Conservation (phyloP, 192 early-diverging fungal genomes). For the Coemansia nantahalensis region DNA sequence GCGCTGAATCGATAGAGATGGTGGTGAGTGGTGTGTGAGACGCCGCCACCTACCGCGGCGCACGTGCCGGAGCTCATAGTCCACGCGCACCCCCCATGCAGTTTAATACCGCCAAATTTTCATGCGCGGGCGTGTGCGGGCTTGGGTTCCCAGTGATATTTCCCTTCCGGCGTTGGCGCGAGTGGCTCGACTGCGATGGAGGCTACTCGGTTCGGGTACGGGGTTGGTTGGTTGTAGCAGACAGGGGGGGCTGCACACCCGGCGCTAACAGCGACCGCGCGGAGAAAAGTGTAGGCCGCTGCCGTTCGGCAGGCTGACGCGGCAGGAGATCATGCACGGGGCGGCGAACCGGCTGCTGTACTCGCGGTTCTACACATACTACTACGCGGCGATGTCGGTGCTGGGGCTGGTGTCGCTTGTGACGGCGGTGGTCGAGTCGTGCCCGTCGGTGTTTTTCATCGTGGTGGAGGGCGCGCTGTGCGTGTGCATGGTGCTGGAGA, state of each 20-base stretch:
- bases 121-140: too few relatives aligned
- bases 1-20: too few relatives aligned
- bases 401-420: conserved; percentile 54
- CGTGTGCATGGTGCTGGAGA: conserved; percentile 73
- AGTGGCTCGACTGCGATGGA: conserved; percentile 35
- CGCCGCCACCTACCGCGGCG: too few relatives aligned
- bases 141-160: too few relatives aligned
- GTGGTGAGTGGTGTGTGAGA: too few relatives aligned
- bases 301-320: conserved; percentile 44
- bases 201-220: conserved; percentile 34
- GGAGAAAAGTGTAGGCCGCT: conserved; percentile 3
- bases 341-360: conserved; percentile 61
- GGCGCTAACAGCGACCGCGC: too few relatives aligned
- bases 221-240: too few relatives aligned
- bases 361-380: conserved; percentile 58
- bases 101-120: too few relatives aligned
- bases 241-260: too few relatives aligned
- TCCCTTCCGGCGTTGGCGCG: conserved; percentile 2
- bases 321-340: conserved; percentile 54
- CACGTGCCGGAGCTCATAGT: too few relatives aligned
- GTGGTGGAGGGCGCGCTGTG: conserved; percentile 69
- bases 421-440: conserved; percentile 40
- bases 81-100: too few relatives aligned
- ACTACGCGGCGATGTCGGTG: conserved; percentile 54
- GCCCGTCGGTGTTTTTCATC: conserved; percentile 67